phyloP scores from a whole-genome alignment of 176 grass and related monocot genomes.

The Juncus effusus region DNA sequence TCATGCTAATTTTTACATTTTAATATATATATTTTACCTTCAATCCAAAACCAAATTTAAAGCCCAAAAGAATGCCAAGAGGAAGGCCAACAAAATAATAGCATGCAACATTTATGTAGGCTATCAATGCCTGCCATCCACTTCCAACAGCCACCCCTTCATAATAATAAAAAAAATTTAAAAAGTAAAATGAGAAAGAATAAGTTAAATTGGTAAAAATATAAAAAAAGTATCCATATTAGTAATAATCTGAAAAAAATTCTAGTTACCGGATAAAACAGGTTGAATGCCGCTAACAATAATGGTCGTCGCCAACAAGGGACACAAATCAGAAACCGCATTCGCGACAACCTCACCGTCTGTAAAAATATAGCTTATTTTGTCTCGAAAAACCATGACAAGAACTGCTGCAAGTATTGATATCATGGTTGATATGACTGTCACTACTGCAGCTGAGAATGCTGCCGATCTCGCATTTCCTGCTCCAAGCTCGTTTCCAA shows the following conservation, averaged over 20 bases:
- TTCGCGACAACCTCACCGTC: conserved; percentile 47
- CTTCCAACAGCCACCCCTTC: conserved; percentile 87
- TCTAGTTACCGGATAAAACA: conserved; percentile 63
- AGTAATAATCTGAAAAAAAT: background rate
- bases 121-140: conserved; percentile 82
- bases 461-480: conserved; percentile 64
- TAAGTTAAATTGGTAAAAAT: background rate
- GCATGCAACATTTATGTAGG: conserved; percentile 82
- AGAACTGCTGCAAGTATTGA: conserved; percentile 33
- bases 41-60: conserved; percentile 58
- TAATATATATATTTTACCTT: conserved; percentile 36
- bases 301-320: conserved; percentile 61
- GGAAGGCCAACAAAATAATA: conserved; percentile 84
- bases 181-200: background rate
- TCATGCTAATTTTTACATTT: too few species aligned
- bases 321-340: conserved; percentile 69
- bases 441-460: conserved; percentile 66
- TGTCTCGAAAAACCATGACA: conserved; percentile 48
- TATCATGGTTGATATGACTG: conserved; percentile 47
- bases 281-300: conserved; percentile 75
- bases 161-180: background rate
- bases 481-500: conserved; percentile 84
- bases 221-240: background rate
- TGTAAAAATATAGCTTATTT: conserved; percentile 86
- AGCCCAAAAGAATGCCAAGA: conserved; percentile 56